Evolutionary conservation across 169 alveolate genomes (phyloP).

Genomic region (Cryptosporidium tyzzeri): DNA sequence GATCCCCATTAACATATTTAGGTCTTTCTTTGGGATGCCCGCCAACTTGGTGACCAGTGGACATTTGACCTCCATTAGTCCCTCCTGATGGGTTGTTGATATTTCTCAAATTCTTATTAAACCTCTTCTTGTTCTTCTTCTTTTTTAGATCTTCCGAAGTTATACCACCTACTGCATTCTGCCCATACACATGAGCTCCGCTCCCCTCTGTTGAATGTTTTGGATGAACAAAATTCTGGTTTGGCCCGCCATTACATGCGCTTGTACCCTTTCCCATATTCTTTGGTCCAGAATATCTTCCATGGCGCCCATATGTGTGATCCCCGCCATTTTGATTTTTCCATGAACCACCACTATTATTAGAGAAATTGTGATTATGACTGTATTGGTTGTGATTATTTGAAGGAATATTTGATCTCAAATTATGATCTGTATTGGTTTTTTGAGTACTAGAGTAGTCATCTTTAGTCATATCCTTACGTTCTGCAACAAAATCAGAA

Average conservation of each 20-base stretch:
- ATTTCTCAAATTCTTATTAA: background rate
- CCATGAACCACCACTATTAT: background rate
- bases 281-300: background rate
- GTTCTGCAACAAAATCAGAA: background rate
- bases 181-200: background rate
- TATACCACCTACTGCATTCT: background rate
- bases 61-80: background rate
- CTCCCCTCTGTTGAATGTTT: background rate
- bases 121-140: slow-evolving; percentile 5
- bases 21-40: background rate
- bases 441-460: background rate
- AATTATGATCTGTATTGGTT: background rate
- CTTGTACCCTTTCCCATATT: background rate
- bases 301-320: slow-evolving; percentile 33
- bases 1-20: background rate
- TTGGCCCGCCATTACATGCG: background rate
- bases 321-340: background rate
- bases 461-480: background rate
- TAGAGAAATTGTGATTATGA: background rate
- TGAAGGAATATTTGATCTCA: background rate
- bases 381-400: background rate
- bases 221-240: background rate
- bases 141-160: background rate
- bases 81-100: background rate
- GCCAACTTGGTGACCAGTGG: background rate